phyloP scores from a whole-genome alignment of 2,329 filamentous ascomycete genomes.

The Mycosphaerella arachidis region DNA sequence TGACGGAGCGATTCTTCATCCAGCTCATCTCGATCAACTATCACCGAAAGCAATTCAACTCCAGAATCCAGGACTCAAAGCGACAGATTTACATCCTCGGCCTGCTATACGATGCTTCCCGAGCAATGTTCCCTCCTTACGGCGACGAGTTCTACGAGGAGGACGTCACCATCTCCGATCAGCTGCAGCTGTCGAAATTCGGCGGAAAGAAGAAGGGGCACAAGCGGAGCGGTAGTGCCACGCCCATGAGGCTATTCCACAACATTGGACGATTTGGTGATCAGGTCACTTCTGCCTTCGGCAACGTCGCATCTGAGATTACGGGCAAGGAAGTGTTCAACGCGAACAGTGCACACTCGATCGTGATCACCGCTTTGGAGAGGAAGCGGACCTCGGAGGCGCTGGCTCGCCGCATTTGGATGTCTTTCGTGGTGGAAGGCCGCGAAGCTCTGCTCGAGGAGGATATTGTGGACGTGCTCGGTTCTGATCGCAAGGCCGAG shows the following conservation, averaged over 20 bases:
- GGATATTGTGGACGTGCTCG: conserved; percentile 84
- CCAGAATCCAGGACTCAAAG: conserved; percentile 84
- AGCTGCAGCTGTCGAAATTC: conserved; percentile 55
- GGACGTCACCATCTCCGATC: conserved; percentile 86
- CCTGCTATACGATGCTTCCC: conserved; percentile 84
- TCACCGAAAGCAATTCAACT: conserved; percentile 77
- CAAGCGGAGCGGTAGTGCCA: conserved; percentile 58
- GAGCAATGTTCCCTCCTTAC: conserved; percentile 85
- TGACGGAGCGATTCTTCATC: conserved; percentile 73
- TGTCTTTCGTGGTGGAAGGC: conserved; percentile 93
- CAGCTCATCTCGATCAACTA: conserved; percentile 82
- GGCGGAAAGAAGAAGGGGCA: conserved; percentile 49
- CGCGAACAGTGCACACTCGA: conserved; percentile 80
- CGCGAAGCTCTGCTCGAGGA: conserved; percentile 72
- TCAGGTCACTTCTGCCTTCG: conserved; percentile 89
- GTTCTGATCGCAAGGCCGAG: conserved; percentile 65
- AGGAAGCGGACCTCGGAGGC: conserved; percentile 80
- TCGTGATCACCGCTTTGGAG: conserved; percentile 84
- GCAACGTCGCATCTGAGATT: conserved; percentile 88
- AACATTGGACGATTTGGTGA: conserved; percentile 72
- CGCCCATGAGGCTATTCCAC: conserved; percentile 74
- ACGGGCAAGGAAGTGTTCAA: conserved; percentile 96
- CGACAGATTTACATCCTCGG: conserved; percentile 75
- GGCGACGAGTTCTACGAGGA: conserved; percentile 87
- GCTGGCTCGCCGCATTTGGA: conserved; percentile 92